Percentiles rank a stretch among this genome's conserved stretches.
Evolutionary conservation across 2,329 filamentous ascomycete species (phyloP).

Genomic region (Aureobasidium uvarum): DNA sequence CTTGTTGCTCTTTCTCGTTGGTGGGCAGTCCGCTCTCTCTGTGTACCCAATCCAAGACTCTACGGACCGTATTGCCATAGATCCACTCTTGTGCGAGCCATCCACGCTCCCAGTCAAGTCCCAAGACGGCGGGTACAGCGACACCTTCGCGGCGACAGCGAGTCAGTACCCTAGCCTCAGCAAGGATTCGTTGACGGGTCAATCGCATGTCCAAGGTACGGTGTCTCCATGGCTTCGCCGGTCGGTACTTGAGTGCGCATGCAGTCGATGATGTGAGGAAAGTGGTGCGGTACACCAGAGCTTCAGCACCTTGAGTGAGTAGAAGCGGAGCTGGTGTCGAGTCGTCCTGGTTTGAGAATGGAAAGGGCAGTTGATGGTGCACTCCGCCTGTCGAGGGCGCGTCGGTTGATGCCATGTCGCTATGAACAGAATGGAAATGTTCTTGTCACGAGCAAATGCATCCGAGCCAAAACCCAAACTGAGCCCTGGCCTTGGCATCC

Average conservation of each 20-base stretch:
- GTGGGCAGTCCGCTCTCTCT: conserved; percentile 34
- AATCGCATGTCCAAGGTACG: conserved; percentile 82
- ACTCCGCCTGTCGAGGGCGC: not conserved
- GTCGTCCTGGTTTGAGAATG: conserved; percentile 61
- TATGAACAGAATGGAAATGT: not conserved
- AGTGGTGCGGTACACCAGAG: conserved; percentile 82
- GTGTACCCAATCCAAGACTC: conserved; percentile 62
- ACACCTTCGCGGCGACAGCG: conserved; percentile 78
- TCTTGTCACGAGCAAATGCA: not conserved
- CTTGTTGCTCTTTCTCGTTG: conserved; percentile 31
- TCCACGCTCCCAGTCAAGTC: conserved; percentile 59
- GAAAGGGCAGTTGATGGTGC: conserved; percentile 52
- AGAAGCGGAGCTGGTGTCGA: conserved; percentile 57
- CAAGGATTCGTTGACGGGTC: conserved; percentile 80
- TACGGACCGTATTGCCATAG: conserved; percentile 66
- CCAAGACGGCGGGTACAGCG: conserved; percentile 77
- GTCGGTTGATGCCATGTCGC: not conserved
- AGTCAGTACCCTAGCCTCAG: conserved; percentile 81
- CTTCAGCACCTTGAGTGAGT: conserved; percentile 92
- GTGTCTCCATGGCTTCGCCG: conserved; percentile 88
- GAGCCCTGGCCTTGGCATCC: not conserved
- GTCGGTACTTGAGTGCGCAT: conserved; percentile 86
- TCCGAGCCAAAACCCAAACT: not conserved
- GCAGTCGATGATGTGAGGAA: conserved; percentile 68
- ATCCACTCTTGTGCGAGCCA: conserved; percentile 88